Evolutionary conservation across 495 filamentous ascomycete species (phyloP).

Genomic region (Sordaria brevicollis): DNA sequence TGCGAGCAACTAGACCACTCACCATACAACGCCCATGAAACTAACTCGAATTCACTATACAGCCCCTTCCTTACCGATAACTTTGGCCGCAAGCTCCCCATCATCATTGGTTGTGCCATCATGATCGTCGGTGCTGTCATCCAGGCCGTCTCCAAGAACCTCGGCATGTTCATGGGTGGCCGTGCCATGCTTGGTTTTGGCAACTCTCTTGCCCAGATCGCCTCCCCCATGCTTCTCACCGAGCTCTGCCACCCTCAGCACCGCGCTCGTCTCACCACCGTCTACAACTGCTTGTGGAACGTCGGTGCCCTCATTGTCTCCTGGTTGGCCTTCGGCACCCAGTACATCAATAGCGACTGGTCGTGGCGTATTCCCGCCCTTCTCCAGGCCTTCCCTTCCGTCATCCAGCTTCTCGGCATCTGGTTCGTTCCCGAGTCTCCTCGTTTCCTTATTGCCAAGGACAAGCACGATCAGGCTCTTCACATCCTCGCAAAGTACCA

Average conservation of each 20-base stretch:
- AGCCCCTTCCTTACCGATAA: conserved; percentile 52
- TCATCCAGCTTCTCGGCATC: conserved; percentile 41
- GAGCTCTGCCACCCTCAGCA: conserved; percentile 59
- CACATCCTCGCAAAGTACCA: conserved; percentile 46
- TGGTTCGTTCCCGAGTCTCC: conserved; percentile 51
- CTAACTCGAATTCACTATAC: conserved; percentile 14
- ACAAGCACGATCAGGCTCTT: conserved; percentile 53
- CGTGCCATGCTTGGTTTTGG: conserved; percentile 48
- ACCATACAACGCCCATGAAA: neutral
- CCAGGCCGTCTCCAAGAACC: conserved; percentile 40
- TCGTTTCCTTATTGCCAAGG: conserved; percentile 54
- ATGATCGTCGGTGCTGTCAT: conserved; percentile 53
- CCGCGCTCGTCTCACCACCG: conserved; percentile 52
- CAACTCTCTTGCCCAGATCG: conserved; percentile 48
- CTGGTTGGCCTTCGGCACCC: conserved; percentile 42
- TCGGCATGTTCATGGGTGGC: conserved; percentile 34
- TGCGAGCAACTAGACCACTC: no score
- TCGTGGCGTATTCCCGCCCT: conserved; percentile 47
- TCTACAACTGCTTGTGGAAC: conserved; percentile 60
- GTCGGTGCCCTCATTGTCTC: conserved; percentile 45
- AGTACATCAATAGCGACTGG: conserved; percentile 37
- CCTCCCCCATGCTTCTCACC: conserved; percentile 52
- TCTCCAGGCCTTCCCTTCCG: conserved; percentile 42
- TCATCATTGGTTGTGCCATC: conserved; percentile 51
- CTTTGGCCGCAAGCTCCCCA: conserved; percentile 50